phyloP scores from a whole-genome alignment of 257 asterid species.

The Nicotiana benthamiana region DNA sequence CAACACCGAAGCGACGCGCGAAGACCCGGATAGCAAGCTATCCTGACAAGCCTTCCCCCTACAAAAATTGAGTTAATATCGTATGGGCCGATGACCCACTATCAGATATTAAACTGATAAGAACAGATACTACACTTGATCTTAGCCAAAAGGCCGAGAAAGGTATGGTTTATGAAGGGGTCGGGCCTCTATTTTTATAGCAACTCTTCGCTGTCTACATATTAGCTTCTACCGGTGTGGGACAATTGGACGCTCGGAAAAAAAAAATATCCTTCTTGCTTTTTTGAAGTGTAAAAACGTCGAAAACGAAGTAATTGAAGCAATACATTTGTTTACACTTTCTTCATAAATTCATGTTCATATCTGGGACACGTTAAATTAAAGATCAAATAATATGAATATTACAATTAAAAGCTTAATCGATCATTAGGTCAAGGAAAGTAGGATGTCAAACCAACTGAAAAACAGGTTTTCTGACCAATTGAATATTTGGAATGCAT shows the following conservation, averaged over 20 bases:
- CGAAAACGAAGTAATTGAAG: neutral
- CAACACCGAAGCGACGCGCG: neutral
- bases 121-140: conserved; percentile 41
- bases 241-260: neutral
- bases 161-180: fast-evolving
- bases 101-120: conserved; percentile 19
- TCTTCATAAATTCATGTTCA: neutral
- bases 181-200: neutral
- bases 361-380: neutral
- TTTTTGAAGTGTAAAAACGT: neutral
- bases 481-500: too few relatives aligned
- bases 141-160: conserved; percentile 47
- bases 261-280: neutral
- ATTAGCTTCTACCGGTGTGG: neutral
- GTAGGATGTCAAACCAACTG: neutral
- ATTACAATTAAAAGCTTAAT: neutral
- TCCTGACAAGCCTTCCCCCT: neutral
- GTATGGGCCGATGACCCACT: neutral
- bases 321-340: neutral
- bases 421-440: neutral
- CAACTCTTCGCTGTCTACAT: neutral
- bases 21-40: neutral
- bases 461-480: neutral
- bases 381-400: neutral
- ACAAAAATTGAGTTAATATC: conserved; percentile 24